These are phyloP conservation scores for Cucurbita pepo DNA, from an alignment of 306 rosid species.

Conservation along the genomic window DNA sequence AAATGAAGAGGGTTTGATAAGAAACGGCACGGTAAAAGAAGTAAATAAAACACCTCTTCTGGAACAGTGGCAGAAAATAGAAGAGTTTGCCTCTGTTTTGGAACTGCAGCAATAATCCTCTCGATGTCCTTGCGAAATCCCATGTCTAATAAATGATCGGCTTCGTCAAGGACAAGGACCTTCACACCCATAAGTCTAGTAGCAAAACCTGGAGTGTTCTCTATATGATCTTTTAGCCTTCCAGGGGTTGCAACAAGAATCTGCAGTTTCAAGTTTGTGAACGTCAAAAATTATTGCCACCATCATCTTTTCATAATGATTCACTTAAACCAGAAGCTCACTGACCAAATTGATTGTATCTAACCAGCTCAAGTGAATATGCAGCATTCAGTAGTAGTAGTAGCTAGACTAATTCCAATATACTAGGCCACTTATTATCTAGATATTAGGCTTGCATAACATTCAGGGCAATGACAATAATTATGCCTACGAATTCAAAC, in stretches of 20 bases:
- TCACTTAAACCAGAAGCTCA: background rate
- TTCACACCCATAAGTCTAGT: constrained; percentile 88
- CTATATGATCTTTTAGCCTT: constrained; percentile 88
- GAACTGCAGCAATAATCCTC: constrained; percentile 66
- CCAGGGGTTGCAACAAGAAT: constrained; percentile 99
- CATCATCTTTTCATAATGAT: background rate
- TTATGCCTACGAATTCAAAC: background rate
- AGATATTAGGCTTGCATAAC: background rate
- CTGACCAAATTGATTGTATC: background rate
- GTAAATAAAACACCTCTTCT: constrained; percentile 38
- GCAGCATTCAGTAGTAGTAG: background rate
- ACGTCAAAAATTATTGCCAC: background rate
- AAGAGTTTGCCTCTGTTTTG: constrained; percentile 85
- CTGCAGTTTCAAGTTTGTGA: constrained; percentile 24
- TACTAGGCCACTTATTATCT: background rate
- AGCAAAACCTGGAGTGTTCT: constrained; percentile 89
- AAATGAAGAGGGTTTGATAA: background rate
- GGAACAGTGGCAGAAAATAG: constrained; percentile 93
- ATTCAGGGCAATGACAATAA: background rate
- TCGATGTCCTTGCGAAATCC: constrained; percentile 94
- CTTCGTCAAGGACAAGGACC: constrained; percentile 90
- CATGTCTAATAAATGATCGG: constrained; percentile 96
- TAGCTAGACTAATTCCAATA: background rate
- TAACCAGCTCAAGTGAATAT: background rate
- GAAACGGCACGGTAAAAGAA: background rate